A percentile compares a stretch with the other conserved stretches of the same genome.
Evolutionary conservation across 2,329 filamentous ascomycete species (phyloP).

Genomic region (Apiospora hydei): DNA sequence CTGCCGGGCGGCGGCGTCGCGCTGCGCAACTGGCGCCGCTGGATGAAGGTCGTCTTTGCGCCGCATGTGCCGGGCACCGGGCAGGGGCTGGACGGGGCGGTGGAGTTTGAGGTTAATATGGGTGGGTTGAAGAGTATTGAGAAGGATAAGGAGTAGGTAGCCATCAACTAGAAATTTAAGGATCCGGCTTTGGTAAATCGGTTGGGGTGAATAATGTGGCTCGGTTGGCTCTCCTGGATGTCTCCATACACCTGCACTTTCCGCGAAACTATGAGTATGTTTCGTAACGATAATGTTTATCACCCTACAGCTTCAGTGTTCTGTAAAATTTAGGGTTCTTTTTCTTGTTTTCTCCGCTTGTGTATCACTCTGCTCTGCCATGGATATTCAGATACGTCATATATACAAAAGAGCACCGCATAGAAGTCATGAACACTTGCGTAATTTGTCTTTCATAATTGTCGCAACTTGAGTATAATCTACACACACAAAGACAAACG

Average conservation of each 20-base stretch:
- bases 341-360: too few relatives aligned
- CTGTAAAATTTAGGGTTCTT: too few relatives aligned
- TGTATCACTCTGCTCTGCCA: too few relatives aligned
- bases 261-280: too few relatives aligned
- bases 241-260: too few relatives aligned
- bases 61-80: slow-evolving; percentile 70
- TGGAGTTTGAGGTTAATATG: slow-evolving; percentile 79
- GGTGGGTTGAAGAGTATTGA: slow-evolving; percentile 61
- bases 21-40: slow-evolving; percentile 71
- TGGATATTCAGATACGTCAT: too few relatives aligned
- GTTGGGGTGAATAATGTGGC: background rate
- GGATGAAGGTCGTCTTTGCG: slow-evolving; percentile 90
- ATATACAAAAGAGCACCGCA: background rate
- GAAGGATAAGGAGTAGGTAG: slow-evolving; percentile 26
- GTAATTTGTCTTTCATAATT: slow-evolving; percentile 5
- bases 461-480: slow-evolving; percentile 1
- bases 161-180: background rate
- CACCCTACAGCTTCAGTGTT: too few relatives aligned
- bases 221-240: too few relatives aligned
- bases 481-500: slow-evolving; percentile 17
- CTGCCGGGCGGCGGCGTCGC: slow-evolving; percentile 40
- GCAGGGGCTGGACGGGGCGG: slow-evolving; percentile 55
- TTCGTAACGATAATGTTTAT: too few relatives aligned
- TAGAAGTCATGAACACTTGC: background rate
- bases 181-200: background rate